These are phyloP conservation scores for Candida ovalis DNA, from an alignment of 805 yeast species.

Conservation along the genomic window DNA sequence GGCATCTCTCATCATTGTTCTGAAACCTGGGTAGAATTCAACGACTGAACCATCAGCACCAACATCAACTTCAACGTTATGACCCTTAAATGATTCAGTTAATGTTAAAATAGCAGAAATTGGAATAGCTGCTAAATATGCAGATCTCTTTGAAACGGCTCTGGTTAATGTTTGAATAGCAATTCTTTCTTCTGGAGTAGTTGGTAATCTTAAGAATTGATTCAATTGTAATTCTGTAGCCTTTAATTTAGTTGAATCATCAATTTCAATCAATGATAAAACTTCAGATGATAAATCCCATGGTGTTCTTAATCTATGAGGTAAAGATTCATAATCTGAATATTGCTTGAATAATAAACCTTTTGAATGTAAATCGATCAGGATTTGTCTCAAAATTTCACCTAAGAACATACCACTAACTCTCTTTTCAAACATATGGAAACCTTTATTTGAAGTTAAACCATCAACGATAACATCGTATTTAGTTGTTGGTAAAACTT, in stretches of 20 bases:
- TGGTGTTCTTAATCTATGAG: constrained; percentile 67
- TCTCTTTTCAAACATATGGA: constrained; percentile 89
- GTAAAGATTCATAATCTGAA: constrained; percentile 38
- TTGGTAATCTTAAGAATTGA: constrained; percentile 65
- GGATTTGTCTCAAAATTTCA: constrained; percentile 72
- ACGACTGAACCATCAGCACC: constrained; percentile 96
- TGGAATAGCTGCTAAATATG: constrained; percentile 83
- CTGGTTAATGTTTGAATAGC: constrained; percentile 71
- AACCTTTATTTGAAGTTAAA: constrained; percentile 75
- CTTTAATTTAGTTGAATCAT: constrained; percentile 67
- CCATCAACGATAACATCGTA: constrained; percentile 73
- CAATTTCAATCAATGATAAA: constrained; percentile 83
- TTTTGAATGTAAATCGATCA: constrained; percentile 62
- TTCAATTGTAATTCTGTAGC: constrained; percentile 67
- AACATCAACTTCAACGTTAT: constrained; percentile 72
- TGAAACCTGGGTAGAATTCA: constrained; percentile 89
- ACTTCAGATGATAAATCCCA: constrained; percentile 80
- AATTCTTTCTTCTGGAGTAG: constrained; percentile 65
- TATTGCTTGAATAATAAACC: constrained; percentile 58
- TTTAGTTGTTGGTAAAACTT: constrained; percentile 70
- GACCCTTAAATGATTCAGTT: constrained; percentile 64
- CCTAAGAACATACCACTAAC: constrained; percentile 92
- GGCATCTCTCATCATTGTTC: constrained; percentile 76
- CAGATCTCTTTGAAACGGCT: constrained; percentile 86
- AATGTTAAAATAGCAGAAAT: constrained; percentile 73